These are phyloP conservation scores for Colletotrichum liaoningense DNA, from an alignment of 2,329 filamentous ascomycete species.

Conservation along the genomic window DNA sequence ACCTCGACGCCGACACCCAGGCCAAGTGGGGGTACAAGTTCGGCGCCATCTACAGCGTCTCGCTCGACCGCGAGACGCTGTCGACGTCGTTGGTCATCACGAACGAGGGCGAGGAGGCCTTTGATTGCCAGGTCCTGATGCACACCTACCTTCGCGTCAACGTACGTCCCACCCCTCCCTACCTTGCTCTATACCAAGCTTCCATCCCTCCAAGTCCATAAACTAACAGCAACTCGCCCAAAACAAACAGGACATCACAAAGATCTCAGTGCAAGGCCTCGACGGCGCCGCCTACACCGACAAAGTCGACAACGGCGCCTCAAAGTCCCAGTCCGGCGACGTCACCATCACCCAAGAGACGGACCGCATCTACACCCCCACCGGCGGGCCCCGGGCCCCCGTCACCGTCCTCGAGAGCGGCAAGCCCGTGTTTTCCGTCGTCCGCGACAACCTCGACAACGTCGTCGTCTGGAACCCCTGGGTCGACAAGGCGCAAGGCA, in stretches of 20 bases:
- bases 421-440: conserved; percentile 76
- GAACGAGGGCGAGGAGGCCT: conserved; percentile 84
- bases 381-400: conserved; percentile 67
- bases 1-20: conserved; percentile 75
- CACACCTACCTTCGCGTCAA: conserved; percentile 90
- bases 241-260: conserved; percentile 77
- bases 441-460: conserved; percentile 86
- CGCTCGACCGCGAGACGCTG: conserved; percentile 78
- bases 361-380: conserved; percentile 87
- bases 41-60: conserved; percentile 92
- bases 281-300: conserved; percentile 82
- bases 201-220: background rate
- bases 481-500: conserved; percentile 83
- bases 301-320: conserved; percentile 77
- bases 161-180: conserved; percentile 57
- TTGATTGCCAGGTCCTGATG: conserved; percentile 91
- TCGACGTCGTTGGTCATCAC: conserved; percentile 87
- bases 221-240: background rate
- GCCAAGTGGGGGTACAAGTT: conserved; percentile 89
- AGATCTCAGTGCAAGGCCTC: conserved; percentile 79
- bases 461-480: conserved; percentile 98
- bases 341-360: conserved; percentile 82
- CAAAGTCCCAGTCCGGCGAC: conserved; percentile 72
- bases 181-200: too few relatives aligned
- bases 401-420: conserved; percentile 72